phyloP scores from a whole-genome alignment of 2,329 filamentous ascomycete genomes.

The Verticillium dahliae region DNA sequence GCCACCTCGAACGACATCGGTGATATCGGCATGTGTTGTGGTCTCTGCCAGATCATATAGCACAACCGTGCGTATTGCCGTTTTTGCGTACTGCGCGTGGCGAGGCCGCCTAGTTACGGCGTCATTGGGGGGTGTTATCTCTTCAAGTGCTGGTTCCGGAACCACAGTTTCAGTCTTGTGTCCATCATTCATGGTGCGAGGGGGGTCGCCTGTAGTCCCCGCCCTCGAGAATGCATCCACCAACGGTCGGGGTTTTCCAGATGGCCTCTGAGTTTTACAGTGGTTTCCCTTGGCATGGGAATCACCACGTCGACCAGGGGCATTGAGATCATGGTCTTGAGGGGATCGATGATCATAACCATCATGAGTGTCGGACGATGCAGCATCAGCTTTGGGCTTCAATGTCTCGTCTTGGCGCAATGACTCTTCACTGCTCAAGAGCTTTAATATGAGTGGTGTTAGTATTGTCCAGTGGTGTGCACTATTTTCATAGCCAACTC shows the following conservation, averaged over 20 bases:
- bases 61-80: conserved; percentile 50
- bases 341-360: not conserved
- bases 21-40: conserved; percentile 60
- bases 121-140: not conserved
- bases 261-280: not conserved
- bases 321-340: not conserved
- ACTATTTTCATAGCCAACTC: conserved; percentile 15
- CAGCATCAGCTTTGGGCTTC: not conserved
- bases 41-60: conserved; percentile 56
- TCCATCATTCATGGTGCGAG: not conserved
- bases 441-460: not conserved
- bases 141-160: not conserved
- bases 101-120: not conserved
- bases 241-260: too few species aligned
- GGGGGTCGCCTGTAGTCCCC: not conserved
- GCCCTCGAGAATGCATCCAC: not conserved
- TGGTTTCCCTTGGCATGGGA: not conserved
- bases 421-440: conserved; percentile 11
- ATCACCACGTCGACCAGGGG: not conserved
- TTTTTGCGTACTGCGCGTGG: conserved; percentile 24
- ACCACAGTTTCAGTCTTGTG: not conserved
- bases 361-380: not conserved
- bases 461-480: not conserved
- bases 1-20: conserved; percentile 61
- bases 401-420: not conserved